Percentiles rank a stretch among this genome's conserved stretches.
These are phyloP conservation scores for Irineochytrium annulatum DNA, from an alignment of 192 early-diverging fungal species.

Conservation along the genomic window DNA sequence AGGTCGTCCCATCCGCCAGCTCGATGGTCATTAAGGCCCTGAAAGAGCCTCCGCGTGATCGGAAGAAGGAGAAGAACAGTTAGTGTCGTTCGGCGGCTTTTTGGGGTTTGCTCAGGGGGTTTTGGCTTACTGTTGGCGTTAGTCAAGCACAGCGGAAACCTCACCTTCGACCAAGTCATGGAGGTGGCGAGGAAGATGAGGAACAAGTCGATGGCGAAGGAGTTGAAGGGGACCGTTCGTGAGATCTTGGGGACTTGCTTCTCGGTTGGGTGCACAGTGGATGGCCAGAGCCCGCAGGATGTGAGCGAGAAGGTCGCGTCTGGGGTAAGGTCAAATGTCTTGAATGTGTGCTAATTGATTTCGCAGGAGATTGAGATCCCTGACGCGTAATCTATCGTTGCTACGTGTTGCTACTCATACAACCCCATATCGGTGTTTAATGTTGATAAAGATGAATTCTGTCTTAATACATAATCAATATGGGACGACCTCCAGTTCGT, in stretches of 20 bases:
- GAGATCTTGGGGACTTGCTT: constrained; percentile 93
- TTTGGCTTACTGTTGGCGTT: constrained; percentile 7
- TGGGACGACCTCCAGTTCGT: no score
- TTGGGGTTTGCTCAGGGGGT: constrained; percentile 14
- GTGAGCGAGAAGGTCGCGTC: constrained; percentile 78
- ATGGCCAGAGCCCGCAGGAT: constrained; percentile 89
- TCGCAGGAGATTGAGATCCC: constrained; percentile 38
- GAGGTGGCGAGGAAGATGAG: constrained; percentile 96
- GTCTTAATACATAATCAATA: no score
- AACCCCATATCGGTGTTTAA: no score
- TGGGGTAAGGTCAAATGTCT: constrained; percentile 40
- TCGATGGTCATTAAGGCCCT: constrained; percentile 95
- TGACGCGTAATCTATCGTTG: constrained; percentile 37
- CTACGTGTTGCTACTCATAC: no score
- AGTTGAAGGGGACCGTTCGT: constrained; percentile 91
- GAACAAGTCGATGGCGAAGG: constrained; percentile 90
- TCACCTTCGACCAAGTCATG: constrained; percentile 88
- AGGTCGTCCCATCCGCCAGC: constrained; percentile 93
- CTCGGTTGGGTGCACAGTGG: constrained; percentile 97
- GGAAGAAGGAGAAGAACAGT: constrained; percentile 99
- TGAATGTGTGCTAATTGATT: background rate
- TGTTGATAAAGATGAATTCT: no score
- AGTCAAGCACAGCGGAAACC: constrained; percentile 94
- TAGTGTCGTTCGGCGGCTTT: constrained; percentile 16
- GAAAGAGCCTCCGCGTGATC: constrained; percentile 94